Evolutionary conservation across 805 yeast species (phyloP), one percentile per base, ranked within the genome.

Genomic region (Vanderwaltozyma tropicalis): DNA sequence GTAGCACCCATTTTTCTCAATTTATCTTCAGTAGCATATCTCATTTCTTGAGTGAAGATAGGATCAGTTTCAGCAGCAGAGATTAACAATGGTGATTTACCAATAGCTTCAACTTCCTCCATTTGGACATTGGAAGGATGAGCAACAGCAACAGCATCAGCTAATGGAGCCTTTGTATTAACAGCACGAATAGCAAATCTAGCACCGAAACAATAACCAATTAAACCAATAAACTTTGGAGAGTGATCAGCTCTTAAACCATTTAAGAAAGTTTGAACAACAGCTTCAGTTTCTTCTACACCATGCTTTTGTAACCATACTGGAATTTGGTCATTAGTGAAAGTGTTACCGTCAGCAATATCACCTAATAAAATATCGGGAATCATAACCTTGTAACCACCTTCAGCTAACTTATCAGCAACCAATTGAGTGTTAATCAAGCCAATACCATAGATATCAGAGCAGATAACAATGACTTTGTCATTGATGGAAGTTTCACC

Each of bases 121-220:
- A 69, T 68, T 11, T 68, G 42, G 13, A 83, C 78, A 43, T 80
- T 70, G 2, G 94, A 80, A 5, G 96, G 96, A 61, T 88, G 96
- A 8, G 92, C 92, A 44, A 74, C 60, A 13, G 89, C 94, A 50
- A 73, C 85, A 14, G 69, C 81, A 43, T 73, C 72, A 26, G 72
- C 69, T 7, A 50, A 31, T 19, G 71, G 71, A 8, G 35, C 41
- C 1, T 52, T 48, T 5, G 56, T 48, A 33, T 62, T 40, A 9
- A 66, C 50, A 40, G 77, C 71, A 42, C 70, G 75, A 40, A 81
- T 49, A 25, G 72, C 76, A 48, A 66, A 77, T 59, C 78, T 81
- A 29, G 85, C 95, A 55, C 96, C 96, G 46, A 67, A 86, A 63
- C 96, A 86, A 65, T 85, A 77, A 18, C 96, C 95, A 41, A 80